Conservation (phyloP, 805 yeast genomes). For the Yarrowia divulgata region DNA sequence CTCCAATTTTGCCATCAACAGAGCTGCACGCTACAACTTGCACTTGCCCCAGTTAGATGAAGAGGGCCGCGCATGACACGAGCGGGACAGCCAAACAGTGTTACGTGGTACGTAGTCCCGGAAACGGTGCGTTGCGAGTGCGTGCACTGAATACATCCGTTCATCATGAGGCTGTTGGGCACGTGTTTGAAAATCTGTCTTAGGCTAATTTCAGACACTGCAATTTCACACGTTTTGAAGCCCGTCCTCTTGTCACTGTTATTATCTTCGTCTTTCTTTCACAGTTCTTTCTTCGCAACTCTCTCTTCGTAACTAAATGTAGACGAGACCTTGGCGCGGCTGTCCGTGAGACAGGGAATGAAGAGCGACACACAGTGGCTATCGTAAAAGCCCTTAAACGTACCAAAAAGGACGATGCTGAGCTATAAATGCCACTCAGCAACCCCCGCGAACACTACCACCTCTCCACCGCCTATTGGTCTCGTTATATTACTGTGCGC, state of each 20-base stretch:
- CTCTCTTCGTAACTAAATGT: too few species aligned
- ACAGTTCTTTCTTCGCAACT: constrained; percentile 6
- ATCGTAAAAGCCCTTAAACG: too few species aligned
- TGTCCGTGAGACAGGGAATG: too few species aligned
- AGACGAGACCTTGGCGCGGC: too few species aligned
- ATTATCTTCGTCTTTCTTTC: background rate
- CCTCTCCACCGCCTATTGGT: too few species aligned
- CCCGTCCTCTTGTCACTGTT: too few species aligned
- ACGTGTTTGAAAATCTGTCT: background rate
- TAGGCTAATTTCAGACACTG: background rate
- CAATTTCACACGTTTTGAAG: background rate
- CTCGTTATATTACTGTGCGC: too few species aligned
- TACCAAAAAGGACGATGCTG: too few species aligned
- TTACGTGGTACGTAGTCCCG: constrained; percentile 18
- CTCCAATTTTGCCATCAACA: background rate
- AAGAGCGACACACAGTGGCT: too few species aligned
- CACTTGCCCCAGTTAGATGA: constrained; percentile 20
- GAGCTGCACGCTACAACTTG: background rate
- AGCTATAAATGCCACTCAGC: too few species aligned
- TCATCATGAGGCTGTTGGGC: background rate
- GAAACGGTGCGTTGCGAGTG: background rate
- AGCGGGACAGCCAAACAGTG: constrained; percentile 9
- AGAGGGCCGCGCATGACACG: constrained; percentile 19
- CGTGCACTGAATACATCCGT: too few species aligned
- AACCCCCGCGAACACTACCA: too few species aligned